Conservation (phyloP, 306 rosid species). For the Glycine soja region DNA sequence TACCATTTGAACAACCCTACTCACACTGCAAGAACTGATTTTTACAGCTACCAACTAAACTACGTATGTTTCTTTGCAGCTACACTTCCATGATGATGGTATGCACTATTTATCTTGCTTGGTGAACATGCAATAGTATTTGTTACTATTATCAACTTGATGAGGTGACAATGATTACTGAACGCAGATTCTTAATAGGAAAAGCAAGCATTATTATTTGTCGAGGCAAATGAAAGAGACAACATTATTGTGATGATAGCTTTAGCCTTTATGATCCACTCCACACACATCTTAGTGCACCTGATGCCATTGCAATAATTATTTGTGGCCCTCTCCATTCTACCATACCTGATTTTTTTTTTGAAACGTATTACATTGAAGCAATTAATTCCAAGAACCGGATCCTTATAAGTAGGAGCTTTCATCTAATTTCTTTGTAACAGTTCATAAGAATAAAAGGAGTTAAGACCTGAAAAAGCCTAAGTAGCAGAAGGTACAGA, state of each 20-base stretch:
- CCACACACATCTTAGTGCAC: slow-evolving; percentile 38
- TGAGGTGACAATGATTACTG: neutral
- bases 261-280: slow-evolving; percentile 40
- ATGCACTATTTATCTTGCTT: slow-evolving; percentile 14
- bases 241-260: slow-evolving; percentile 16
- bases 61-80: neutral
- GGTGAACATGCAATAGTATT: neutral
- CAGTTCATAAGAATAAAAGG: neutral
- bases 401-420: neutral
- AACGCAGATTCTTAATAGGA: neutral
- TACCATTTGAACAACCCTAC: too few relatives aligned
- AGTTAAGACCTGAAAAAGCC: neutral
- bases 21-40: slow-evolving; percentile 11
- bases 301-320: slow-evolving; percentile 37
- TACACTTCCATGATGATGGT: slow-evolving; percentile 4
- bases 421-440: neutral
- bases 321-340: slow-evolving; percentile 7
- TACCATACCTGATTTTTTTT: neutral
- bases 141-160: slow-evolving; percentile 14
- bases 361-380: neutral
- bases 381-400: slow-evolving; percentile 22
- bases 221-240: slow-evolving; percentile 31
- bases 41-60: slow-evolving; percentile 31
- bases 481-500: slow-evolving; percentile 11
- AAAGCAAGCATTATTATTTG: slow-evolving; percentile 19